Percentiles rank a stretch among this genome's conserved stretches.
Conservation (phyloP, 1,139 yeast species). For the Yamadazyma diddensiae region DNA sequence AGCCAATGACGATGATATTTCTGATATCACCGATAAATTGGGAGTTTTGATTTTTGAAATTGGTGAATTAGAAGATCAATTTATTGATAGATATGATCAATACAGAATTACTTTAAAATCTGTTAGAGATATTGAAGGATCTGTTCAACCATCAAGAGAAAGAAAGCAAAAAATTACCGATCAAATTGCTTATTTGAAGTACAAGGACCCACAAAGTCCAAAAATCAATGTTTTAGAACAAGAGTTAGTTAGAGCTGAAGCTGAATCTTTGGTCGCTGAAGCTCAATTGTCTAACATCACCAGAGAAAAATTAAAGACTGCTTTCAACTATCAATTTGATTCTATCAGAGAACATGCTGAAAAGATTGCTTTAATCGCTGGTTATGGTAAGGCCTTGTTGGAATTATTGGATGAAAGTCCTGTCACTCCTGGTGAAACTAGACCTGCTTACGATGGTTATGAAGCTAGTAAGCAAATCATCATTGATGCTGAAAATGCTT, state of each 20-base stretch:
- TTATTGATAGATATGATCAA: slow-evolving; percentile 82
- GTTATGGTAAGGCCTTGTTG: slow-evolving; percentile 82
- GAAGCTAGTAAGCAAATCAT: slow-evolving; percentile 86
- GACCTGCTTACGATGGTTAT: slow-evolving; percentile 85
- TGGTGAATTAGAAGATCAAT: slow-evolving; percentile 86
- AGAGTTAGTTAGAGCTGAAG: slow-evolving; percentile 87
- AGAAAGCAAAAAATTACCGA: slow-evolving; percentile 84
- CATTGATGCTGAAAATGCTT: slow-evolving; percentile 80
- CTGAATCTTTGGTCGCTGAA: slow-evolving; percentile 86
- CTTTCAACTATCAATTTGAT: slow-evolving; percentile 81
- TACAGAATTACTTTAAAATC: slow-evolving; percentile 80
- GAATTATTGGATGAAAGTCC: slow-evolving; percentile 82
- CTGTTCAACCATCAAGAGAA: slow-evolving; percentile 85
- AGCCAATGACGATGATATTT: slow-evolving; percentile 78
- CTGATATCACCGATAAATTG: slow-evolving; percentile 81
- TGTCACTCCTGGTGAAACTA: slow-evolving; percentile 88
- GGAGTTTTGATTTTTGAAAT: slow-evolving; percentile 80
- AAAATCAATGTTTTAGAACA: slow-evolving; percentile 80
- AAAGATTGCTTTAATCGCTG: slow-evolving; percentile 81
- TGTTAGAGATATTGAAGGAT: slow-evolving; percentile 80
- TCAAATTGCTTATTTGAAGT: slow-evolving; percentile 77
- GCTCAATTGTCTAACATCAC: slow-evolving; percentile 86
- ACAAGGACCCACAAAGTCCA: slow-evolving; percentile 82
- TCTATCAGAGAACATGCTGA: slow-evolving; percentile 80
- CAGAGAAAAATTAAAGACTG: slow-evolving; percentile 82